A percentile compares a stretch with the other conserved stretches of the same genome.
Evolutionary conservation across 176 grass and related monocot species (phyloP).

Genomic region (Cenchrus purpureus): DNA sequence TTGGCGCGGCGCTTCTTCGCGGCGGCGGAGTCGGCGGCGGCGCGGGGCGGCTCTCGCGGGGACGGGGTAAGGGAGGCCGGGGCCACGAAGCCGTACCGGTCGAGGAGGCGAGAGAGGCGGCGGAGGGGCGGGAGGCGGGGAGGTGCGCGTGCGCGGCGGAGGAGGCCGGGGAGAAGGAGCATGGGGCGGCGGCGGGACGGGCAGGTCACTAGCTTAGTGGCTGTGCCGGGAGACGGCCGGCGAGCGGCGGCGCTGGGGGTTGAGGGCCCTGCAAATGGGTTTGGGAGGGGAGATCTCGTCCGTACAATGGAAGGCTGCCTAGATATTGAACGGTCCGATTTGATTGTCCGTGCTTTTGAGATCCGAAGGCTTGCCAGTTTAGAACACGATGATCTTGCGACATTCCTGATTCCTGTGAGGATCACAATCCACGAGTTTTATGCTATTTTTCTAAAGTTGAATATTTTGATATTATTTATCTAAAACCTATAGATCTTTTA

Average conservation of each 20-base stretch:
- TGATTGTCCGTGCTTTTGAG: not conserved
- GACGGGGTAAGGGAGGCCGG: constrained; percentile 51
- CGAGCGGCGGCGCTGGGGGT: not conserved
- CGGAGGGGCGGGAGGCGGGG: constrained; percentile 9
- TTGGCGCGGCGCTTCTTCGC: constrained; percentile 50
- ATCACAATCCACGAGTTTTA: no score
- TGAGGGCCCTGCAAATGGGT: not conserved
- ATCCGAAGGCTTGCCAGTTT: not conserved
- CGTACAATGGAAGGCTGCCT: not conserved
- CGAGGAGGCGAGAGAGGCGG: constrained; percentile 53
- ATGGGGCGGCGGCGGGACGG: constrained; percentile 31
- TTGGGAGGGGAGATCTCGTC: not conserved
- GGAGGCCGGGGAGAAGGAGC: constrained; percentile 38
- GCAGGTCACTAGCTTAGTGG: not conserved
- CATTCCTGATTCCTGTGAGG: no score
- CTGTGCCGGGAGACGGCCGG: not conserved
- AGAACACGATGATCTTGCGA: not conserved
- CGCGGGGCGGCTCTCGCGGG: constrained; percentile 17
- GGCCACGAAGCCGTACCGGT: constrained; percentile 75
- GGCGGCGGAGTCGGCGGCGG: not conserved
- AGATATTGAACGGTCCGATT: not conserved
- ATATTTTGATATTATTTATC: no score
- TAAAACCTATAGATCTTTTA: no score
- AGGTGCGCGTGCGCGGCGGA: constrained; percentile 35
- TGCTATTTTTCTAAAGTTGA: no score